Evolutionary conservation across 78 protist species (phyloP), one percentile per base, ranked within the genome.

Genomic region (Guillardia theta): DNA sequence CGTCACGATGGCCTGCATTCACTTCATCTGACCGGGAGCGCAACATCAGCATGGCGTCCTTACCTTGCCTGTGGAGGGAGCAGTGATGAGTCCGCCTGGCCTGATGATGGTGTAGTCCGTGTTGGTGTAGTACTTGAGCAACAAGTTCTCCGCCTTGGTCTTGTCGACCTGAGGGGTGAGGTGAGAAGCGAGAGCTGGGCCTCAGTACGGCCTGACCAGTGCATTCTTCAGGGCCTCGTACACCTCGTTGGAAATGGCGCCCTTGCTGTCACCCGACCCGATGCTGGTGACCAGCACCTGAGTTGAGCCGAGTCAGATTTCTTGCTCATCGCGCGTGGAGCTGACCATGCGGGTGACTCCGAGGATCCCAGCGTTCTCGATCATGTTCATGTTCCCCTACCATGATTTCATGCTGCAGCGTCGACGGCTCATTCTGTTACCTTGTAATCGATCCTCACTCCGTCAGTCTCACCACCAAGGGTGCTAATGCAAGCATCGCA

Each of bases 81-180:
- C 90, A 48, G 45, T 78, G 44, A n/a, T 43, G 50, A 78, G 90
- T n/a, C 90, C 90, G 1, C 44, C 90, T 18, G 90, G 90, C 41
- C 90, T 46, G 50, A 78, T 43, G 45, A 78, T 78, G 90, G 90
- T 78, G 90, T 78, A 78, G 90, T 78, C 90, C 53, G 90, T n/a
- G 90, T 78, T 78, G 50, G 90, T 78, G 90, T 78, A 78, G 90
- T 78, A 78, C 90, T 78, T 78, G 45, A 78, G 45, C 43, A 78
- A 48, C 15, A 78, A 48, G 90, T 78, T 78, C 50, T 78, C 90
- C 33, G 90, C 90, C 90, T 78, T 78, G 90, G 90, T 78, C 48
- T 78, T 78, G 50, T 78, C 90, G 90, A 78, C n/a, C n/a, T n/a
- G n/a, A n/a, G n/a, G n/a, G n/a, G n/a, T n/a, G n/a, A n/a, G n/a